Conservation (phyloP, 306 rosid genomes). For the Acacia crassicarpa region DNA sequence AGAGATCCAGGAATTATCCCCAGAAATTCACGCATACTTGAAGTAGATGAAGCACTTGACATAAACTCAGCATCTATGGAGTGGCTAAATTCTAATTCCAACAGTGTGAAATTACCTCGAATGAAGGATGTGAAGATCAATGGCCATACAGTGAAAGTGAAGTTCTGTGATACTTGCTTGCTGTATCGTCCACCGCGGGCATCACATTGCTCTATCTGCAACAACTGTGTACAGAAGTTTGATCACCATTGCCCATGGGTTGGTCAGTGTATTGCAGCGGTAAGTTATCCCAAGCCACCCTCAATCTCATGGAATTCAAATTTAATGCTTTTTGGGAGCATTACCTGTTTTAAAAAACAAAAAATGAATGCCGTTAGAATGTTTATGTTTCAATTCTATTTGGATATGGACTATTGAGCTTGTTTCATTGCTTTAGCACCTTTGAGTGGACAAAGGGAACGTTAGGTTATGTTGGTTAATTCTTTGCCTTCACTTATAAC, state of each 20-base stretch:
- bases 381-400: not conserved
- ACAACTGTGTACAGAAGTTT: slow-evolving; percentile 91
- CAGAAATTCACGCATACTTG: slow-evolving; percentile 66
- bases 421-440: not conserved
- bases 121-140: slow-evolving; percentile 66
- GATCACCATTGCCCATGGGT: slow-evolving; percentile 99
- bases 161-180: slow-evolving; percentile 88
- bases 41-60: slow-evolving; percentile 49
- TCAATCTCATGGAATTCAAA: not conserved
- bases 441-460: not conserved
- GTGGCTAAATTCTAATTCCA: slow-evolving; percentile 56
- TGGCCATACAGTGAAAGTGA: slow-evolving; percentile 75
- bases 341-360: not conserved
- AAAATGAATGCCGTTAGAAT: not conserved
- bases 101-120: slow-evolving; percentile 63
- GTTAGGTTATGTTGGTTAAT: not conserved
- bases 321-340: not conserved
- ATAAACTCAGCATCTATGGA: slow-evolving; percentile 56
- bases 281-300: slow-evolving; percentile 42
- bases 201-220: slow-evolving; percentile 94
- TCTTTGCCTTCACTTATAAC: not conserved
- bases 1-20: slow-evolving; percentile 95
- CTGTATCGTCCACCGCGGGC: slow-evolving; percentile 93
- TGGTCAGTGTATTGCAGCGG: slow-evolving; percentile 91
- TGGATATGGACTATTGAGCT: not conserved